Evolutionary conservation across 805 yeast genomes (phyloP).

Genomic region (Pichia eremophila): DNA sequence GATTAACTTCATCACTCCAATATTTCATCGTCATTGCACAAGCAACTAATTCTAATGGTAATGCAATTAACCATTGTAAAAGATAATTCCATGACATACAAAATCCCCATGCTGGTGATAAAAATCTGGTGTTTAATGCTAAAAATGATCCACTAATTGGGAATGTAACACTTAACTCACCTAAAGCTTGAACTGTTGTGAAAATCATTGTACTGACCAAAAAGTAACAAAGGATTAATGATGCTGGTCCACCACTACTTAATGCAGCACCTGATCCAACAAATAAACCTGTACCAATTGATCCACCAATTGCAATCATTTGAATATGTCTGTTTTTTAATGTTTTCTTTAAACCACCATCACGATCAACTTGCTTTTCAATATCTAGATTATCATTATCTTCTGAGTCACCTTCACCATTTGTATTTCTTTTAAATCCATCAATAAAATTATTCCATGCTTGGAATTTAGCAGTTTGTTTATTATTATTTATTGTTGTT

Average conservation of each 20-base stretch:
- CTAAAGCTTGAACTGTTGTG: conserved; percentile 49
- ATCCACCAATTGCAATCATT: conserved; percentile 73
- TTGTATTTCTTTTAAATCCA: conserved; percentile 18
- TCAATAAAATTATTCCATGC: conserved; percentile 11
- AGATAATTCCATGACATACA: conserved; percentile 50
- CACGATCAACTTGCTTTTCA: conserved; percentile 33
- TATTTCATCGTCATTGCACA: conserved; percentile 38
- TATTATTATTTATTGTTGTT: too few relatives aligned
- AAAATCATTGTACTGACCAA: conserved; percentile 49
- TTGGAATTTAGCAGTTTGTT: too few relatives aligned
- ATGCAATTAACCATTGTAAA: conserved; percentile 38
- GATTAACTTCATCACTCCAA: conserved; percentile 35
- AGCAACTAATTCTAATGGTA: conserved; percentile 44
- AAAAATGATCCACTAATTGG: conserved; percentile 52
- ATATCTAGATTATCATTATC: conserved; percentile 27
- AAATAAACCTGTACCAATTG: conserved; percentile 72
- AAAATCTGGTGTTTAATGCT: conserved; percentile 43
- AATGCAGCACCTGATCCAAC: conserved; percentile 59
- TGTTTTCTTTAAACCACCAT: conserved; percentile 36
- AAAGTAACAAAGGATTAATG: conserved; percentile 48
- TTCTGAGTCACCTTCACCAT: not conserved
- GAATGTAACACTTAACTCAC: conserved; percentile 49
- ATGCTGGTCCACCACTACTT: conserved; percentile 57
- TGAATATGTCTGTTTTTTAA: conserved; percentile 56
- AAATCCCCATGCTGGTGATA: conserved; percentile 48